Conservation (phyloP, 495 filamentous ascomycete species). For the Paragyromitra xinjiangensis region DNA sequence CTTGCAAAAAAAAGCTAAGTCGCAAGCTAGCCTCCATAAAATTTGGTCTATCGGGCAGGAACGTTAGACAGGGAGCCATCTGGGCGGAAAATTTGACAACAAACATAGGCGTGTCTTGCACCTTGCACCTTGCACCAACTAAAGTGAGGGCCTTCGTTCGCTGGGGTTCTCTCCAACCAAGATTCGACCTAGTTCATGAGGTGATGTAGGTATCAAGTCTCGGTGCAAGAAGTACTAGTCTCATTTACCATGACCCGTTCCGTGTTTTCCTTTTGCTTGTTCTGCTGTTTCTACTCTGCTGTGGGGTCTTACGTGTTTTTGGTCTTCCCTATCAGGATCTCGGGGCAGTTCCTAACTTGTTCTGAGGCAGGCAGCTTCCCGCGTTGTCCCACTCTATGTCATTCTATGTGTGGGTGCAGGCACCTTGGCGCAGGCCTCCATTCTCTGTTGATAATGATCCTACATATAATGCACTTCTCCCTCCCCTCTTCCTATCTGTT, state of each 20-base stretch:
- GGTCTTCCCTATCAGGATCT: conserved; percentile 46
- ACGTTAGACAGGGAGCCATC: conserved; percentile 6
- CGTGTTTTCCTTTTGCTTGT: conserved; percentile 25
- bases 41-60: not conserved
- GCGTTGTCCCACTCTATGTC: conserved; percentile 36
- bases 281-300: conserved; percentile 28
- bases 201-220: conserved; percentile 8
- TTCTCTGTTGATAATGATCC: conserved; percentile 4
- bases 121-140: not conserved
- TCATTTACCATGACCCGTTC: conserved; percentile 11
- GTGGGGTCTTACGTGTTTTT: conserved; percentile 43
- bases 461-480: conserved; percentile 45
- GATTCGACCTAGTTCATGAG: conserved; percentile 33
- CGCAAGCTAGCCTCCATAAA: not conserved
- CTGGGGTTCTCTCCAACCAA: conserved; percentile 30
- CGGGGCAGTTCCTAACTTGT: conserved; percentile 38
- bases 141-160: conserved; percentile 21
- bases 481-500: conserved; percentile 29
- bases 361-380: conserved; percentile 36
- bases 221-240: conserved; percentile 14
- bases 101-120: conserved; percentile 27
- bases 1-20: not conserved
- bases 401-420: conserved; percentile 5
- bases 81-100: conserved; percentile 36
- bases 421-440: conserved; percentile 5